Evolutionary conservation across 2,329 filamentous ascomycete genomes (phyloP), one percentile per base, ranked within the genome.

Genomic region (Aschersonia sp.): DNA sequence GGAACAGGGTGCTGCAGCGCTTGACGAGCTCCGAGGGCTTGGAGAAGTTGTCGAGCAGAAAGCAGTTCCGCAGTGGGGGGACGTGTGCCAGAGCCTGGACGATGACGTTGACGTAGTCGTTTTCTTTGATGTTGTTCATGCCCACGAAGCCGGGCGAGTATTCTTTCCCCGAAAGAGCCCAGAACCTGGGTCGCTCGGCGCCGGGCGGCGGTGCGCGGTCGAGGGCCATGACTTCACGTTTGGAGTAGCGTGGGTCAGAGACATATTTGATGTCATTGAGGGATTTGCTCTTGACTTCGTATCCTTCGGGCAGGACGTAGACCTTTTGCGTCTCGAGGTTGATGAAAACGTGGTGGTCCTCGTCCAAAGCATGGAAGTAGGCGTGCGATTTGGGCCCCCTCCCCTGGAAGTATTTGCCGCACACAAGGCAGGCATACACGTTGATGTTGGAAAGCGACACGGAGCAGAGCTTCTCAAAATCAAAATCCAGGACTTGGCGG

Each of bases 41-140:
- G 9, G 74, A 74, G 46, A 96, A 82, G 55, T 94, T 78, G 60
- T 95, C 87, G 1, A 97, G 77, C 58, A 98, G 80, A 61, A 97
- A 82, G 67, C 81, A 97, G 63, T 97, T 96, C 35, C 92, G 81
- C 55, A 98, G 71, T 4, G 92, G 91, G 28, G 82, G 72, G 30
- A 97, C 88, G 65, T 98, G 92, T 3, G 91, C 83, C 40, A 98
- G 75, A 5, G 89, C 84, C 65, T 98, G 92, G 45, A 94, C 84
- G 3, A 96, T 78, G 30, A 95, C 91, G 61, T 98, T 98, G 60
- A 97, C 77, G 68, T 98, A 98, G 70, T 98, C 92, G 68, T 98
- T 98, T 50, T 92, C 88, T 66, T 98, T 98, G 74, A 98, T 96
- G 68, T 98, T 98, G 74, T 98, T 98, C 86, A 98, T 94, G 55